These are phyloP conservation scores for Termitomyces sp. DNA, from an alignment of 768 basidiomycete genomes.

Conservation along the genomic window DNA sequence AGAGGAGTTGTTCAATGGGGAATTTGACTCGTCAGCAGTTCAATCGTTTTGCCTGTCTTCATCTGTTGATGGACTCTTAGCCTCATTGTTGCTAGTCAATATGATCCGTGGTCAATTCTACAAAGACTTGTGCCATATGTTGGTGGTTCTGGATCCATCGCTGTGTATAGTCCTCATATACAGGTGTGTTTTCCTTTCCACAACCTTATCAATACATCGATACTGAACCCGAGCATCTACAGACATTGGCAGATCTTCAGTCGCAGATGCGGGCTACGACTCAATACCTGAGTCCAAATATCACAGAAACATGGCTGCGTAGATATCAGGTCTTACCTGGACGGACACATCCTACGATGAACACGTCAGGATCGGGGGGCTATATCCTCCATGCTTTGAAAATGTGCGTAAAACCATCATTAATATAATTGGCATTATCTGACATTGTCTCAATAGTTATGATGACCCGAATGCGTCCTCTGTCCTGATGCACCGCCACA, in stretches of 20 bases:
- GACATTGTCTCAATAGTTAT: constrained; percentile 35
- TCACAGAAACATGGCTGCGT: constrained; percentile 86
- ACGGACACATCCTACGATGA: constrained; percentile 94
- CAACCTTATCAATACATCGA: not conserved
- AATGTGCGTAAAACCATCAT: constrained; percentile 48
- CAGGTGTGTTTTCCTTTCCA: constrained; percentile 58
- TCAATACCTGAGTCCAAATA: constrained; percentile 68
- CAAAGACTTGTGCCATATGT: constrained; percentile 73
- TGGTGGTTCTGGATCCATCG: constrained; percentile 81
- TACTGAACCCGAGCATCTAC: not conserved
- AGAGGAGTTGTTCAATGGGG: constrained; percentile 80
- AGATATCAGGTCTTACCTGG: constrained; percentile 96
- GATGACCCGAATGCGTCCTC: constrained; percentile 63
- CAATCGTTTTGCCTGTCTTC: not conserved
- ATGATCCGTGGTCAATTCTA: constrained; percentile 81
- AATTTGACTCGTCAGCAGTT: constrained; percentile 76
- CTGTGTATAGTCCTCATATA: constrained; percentile 80
- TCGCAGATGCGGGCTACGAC: constrained; percentile 62
- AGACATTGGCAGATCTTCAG: constrained; percentile 81
- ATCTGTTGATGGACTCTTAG: constrained; percentile 31
- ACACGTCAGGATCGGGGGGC: constrained; percentile 83
- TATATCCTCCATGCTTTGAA: constrained; percentile 84
- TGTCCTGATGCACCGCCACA: constrained; percentile 44
- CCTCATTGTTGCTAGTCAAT: constrained; percentile 77
- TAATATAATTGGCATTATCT: not conserved